Conservation (phyloP, 345 rosid species). For the Kandelia obovata region DNA sequence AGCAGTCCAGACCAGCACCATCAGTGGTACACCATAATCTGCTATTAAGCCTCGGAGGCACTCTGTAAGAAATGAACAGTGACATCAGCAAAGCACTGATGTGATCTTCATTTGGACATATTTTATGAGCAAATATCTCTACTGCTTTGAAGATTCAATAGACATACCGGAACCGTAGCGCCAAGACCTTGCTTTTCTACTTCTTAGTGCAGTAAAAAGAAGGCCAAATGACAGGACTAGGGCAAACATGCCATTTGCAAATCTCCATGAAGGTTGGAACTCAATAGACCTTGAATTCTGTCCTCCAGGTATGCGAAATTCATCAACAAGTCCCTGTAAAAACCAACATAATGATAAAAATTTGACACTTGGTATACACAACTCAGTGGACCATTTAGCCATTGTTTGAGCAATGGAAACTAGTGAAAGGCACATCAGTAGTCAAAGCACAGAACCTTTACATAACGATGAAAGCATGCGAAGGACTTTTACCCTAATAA, state of each 20-base stretch:
- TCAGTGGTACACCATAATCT: slow-evolving; percentile 30
- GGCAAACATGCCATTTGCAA: slow-evolving; percentile 32
- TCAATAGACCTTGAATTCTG: slow-evolving; percentile 19
- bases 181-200: slow-evolving; percentile 34
- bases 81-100: not conserved
- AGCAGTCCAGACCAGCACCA: slow-evolving; percentile 30
- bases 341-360: not conserved
- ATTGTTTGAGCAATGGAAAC: not conserved
- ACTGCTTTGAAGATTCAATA: not conserved
- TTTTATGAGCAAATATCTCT: not conserved
- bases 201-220: slow-evolving; percentile 22
- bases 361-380: no score
- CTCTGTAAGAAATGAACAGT: slow-evolving; percentile 6
- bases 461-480: not conserved
- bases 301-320: slow-evolving; percentile 19
- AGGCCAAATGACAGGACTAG: slow-evolving; percentile 29
- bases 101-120: no score
- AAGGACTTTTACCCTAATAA: no score
- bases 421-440: not conserved
- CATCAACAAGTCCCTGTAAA: slow-evolving; percentile 24
- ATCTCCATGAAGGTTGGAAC: slow-evolving; percentile 26
- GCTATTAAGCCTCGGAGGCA: slow-evolving; percentile 28
- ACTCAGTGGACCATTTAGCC: no score
- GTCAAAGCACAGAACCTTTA: not conserved
- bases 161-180: slow-evolving; percentile 31